Evolutionary conservation across 2,329 filamentous ascomycete genomes (phyloP).

Genomic region (Fusarium illudens): DNA sequence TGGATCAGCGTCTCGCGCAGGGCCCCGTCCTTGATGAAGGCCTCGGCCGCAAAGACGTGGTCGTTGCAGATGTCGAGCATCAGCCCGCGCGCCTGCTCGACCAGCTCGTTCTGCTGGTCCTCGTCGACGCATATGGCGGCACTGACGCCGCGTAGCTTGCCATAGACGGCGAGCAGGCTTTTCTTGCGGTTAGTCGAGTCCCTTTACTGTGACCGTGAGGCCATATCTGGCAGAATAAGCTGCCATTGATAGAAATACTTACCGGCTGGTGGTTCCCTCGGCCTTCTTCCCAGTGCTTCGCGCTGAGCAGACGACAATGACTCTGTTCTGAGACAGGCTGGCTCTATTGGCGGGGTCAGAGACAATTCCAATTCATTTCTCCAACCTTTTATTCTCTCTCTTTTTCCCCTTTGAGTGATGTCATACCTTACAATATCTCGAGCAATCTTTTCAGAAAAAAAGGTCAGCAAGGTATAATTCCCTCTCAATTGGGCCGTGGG

Average conservation of each 20-base stretch:
- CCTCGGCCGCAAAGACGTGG: slow-evolving; percentile 77
- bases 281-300: slow-evolving; percentile 93
- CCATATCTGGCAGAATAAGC: neutral
- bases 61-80: slow-evolving; percentile 85
- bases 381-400: neutral
- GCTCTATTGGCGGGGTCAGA: slow-evolving; percentile 44
- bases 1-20: slow-evolving; percentile 67
- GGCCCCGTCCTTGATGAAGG: slow-evolving; percentile 65
- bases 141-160: slow-evolving; percentile 63
- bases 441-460: slow-evolving; percentile 47
- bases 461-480: slow-evolving; percentile 14
- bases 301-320: slow-evolving; percentile 95
- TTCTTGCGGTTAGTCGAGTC: neutral
- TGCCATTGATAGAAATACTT: slow-evolving; percentile 51
- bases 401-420: neutral
- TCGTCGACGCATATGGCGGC: slow-evolving; percentile 61
- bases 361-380: slow-evolving; percentile 14
- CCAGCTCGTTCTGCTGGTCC: slow-evolving; percentile 59
- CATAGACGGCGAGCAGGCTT: slow-evolving; percentile 68
- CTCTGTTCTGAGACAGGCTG: slow-evolving; percentile 71
- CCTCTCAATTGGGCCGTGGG: slow-evolving; percentile 6
- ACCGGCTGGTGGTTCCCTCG: slow-evolving; percentile 95
- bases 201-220: neutral
- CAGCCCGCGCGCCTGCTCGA: slow-evolving; percentile 74
- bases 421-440: slow-evolving; percentile 55